phyloP scores from a whole-genome alignment of 805 yeast species.

The Vanderwaltozyma yarrowii region DNA sequence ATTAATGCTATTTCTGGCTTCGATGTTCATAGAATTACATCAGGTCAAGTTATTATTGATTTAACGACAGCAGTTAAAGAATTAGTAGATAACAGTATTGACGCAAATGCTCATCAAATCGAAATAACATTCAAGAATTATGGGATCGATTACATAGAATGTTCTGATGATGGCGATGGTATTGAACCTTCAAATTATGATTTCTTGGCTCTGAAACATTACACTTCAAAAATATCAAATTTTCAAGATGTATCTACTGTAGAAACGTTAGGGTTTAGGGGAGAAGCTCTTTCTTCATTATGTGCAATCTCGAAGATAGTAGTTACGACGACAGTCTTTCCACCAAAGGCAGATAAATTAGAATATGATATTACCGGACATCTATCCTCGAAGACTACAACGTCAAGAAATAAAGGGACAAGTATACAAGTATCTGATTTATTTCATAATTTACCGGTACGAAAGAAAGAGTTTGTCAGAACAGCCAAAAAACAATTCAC shows the following conservation, averaged over 20 bases:
- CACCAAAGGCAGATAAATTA: constrained; percentile 50
- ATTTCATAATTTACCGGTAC: constrained; percentile 68
- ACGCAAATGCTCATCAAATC: constrained; percentile 60
- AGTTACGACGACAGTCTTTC: constrained; percentile 39
- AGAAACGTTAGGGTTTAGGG: constrained; percentile 62
- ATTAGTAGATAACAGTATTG: constrained; percentile 76
- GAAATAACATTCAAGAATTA: constrained; percentile 60
- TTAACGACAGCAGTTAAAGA: constrained; percentile 74
- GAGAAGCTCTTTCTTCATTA: constrained; percentile 69
- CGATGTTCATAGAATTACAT: constrained; percentile 70
- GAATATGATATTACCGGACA: constrained; percentile 48
- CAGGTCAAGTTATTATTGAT: constrained; percentile 88
- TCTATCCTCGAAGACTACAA: constrained; percentile 31
- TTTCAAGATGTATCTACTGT: constrained; percentile 48
- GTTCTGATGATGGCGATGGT: constrained; percentile 62
- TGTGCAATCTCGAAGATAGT: constrained; percentile 48
- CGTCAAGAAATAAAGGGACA: constrained; percentile 63
- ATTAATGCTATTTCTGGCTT: constrained; percentile 32
- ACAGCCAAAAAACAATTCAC: constrained; percentile 62
- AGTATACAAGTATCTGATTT: constrained; percentile 45
- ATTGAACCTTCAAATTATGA: constrained; percentile 43
- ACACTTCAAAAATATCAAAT: constrained; percentile 51
- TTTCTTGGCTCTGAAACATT: constrained; percentile 47
- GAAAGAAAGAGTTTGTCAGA: constrained; percentile 62
- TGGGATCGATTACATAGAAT: constrained; percentile 64